Evolutionary conservation across 768 basidiomycete genomes (phyloP).

Genomic region (Mycena sanguinolenta): DNA sequence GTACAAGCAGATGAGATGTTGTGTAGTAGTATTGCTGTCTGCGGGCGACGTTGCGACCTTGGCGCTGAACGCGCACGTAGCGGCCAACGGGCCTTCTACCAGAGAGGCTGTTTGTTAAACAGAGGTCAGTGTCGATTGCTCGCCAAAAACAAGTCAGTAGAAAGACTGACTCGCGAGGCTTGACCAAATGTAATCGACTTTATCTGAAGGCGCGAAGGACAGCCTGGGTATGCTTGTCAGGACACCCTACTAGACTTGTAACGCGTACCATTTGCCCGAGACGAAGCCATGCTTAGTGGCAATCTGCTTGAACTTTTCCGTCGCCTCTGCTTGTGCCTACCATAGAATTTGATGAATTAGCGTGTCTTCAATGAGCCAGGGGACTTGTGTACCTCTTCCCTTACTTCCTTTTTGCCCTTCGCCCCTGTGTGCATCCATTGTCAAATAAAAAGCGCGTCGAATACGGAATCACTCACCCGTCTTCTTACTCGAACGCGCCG

Average conservation of each 20-base stretch:
- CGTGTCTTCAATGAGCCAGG: background rate
- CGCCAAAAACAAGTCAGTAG: background rate
- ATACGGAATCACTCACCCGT: constrained; percentile 43
- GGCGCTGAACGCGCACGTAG: constrained; percentile 66
- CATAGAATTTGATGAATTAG: background rate
- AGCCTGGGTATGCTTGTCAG: constrained; percentile 59
- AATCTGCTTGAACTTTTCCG: constrained; percentile 70
- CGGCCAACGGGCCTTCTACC: constrained; percentile 70
- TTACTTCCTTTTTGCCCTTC: constrained; percentile 81
- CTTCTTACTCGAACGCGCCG: constrained; percentile 77
- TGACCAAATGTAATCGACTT: constrained; percentile 74
- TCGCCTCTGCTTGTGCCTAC: constrained; percentile 72
- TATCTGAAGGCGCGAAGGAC: constrained; percentile 72
- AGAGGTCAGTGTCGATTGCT: background rate
- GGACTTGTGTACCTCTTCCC: constrained; percentile 66
- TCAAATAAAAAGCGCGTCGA: background rate
- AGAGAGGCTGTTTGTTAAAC: constrained; percentile 64
- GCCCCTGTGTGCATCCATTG: constrained; percentile 50
- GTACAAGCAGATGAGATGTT: constrained; percentile 80
- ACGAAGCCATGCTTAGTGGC: constrained; percentile 67
- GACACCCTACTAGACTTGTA: background rate
- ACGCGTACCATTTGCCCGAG: constrained; percentile 76
- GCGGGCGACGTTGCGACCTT: constrained; percentile 78
- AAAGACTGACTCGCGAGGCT: constrained; percentile 67
- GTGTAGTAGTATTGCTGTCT: constrained; percentile 57